Percentiles rank a stretch among this genome's conserved stretches.
Conservation (phyloP, 768 basidiomycete genomes). For the Auricularia sp. region DNA sequence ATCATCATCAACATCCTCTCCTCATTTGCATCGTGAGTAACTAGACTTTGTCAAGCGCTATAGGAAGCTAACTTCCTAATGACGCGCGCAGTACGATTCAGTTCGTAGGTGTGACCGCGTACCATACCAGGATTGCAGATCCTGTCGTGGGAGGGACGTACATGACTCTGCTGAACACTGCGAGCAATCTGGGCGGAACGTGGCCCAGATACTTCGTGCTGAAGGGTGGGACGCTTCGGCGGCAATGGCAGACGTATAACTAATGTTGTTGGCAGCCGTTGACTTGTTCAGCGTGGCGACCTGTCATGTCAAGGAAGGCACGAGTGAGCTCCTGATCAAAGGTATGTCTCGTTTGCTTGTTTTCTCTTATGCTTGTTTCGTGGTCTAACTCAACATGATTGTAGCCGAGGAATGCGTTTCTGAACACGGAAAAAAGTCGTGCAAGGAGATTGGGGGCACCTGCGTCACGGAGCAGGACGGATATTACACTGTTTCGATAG, state of each 20-base stretch:
- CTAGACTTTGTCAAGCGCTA: background rate
- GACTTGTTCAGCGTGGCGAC: slow-evolving; percentile 80
- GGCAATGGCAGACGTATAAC: slow-evolving; percentile 6
- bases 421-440: slow-evolving; percentile 76
- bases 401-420: slow-evolving; percentile 83
- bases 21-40: slow-evolving; percentile 71
- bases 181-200: slow-evolving; percentile 92
- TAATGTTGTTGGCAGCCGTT: slow-evolving; percentile 43
- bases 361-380: slow-evolving; percentile 7
- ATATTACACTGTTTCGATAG: slow-evolving; percentile 71
- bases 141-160: slow-evolving; percentile 97
- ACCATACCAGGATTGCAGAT: slow-evolving; percentile 93
- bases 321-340: slow-evolving; percentile 16
- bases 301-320: slow-evolving; percentile 53
- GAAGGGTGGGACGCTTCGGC: slow-evolving; percentile 43
- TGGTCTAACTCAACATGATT: background rate
- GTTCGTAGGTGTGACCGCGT: slow-evolving; percentile 97
- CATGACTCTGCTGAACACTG: slow-evolving; percentile 96
- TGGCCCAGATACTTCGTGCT: slow-evolving; percentile 96
- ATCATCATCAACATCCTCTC: slow-evolving; percentile 73
- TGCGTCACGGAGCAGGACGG: slow-evolving; percentile 86
- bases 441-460: slow-evolving; percentile 61
- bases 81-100: slow-evolving; percentile 69
- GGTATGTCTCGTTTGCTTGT: slow-evolving; percentile 40
- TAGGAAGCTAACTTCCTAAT: background rate